Evolutionary conservation across 805 yeast species (phyloP).

Genomic region (Ogataea naganishii): DNA sequence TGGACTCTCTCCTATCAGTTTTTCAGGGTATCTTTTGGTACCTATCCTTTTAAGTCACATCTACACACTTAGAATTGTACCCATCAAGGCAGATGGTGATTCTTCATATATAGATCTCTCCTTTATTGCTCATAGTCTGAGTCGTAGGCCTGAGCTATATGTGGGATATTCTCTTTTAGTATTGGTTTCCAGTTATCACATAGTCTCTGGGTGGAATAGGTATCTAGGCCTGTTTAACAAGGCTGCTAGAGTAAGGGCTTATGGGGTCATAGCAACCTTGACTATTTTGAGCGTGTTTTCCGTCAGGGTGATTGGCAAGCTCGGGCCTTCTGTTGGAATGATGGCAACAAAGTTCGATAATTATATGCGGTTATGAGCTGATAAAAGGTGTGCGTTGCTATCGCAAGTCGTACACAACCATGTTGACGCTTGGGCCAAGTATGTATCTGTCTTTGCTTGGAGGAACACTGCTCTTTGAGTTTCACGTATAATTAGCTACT

Average conservation of each 20-base stretch:
- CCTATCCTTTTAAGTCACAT: slow-evolving; percentile 39
- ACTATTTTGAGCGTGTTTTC: slow-evolving; percentile 30
- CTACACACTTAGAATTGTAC: slow-evolving; percentile 37
- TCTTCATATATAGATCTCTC: slow-evolving; percentile 45
- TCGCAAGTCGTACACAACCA: no score
- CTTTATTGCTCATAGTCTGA: slow-evolving; percentile 35
- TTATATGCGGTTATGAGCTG: no score
- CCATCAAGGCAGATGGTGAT: slow-evolving; percentile 55
- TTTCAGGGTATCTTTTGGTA: slow-evolving; percentile 49
- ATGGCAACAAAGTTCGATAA: slow-evolving; percentile 13
- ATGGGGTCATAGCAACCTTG: slow-evolving; percentile 27
- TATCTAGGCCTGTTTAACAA: slow-evolving; percentile 32
- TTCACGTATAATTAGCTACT: no score
- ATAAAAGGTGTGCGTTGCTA: no score
- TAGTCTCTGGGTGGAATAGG: slow-evolving; percentile 41
- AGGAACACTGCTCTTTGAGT: no score
- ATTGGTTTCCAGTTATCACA: slow-evolving; percentile 42
- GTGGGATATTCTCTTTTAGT: slow-evolving; percentile 21
- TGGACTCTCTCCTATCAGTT: slow-evolving; percentile 48
- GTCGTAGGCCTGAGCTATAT: slow-evolving; percentile 4
- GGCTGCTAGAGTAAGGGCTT: slow-evolving; percentile 35
- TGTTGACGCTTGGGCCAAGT: no score
- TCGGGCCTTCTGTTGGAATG: slow-evolving; percentile 15
- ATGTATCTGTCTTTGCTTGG: no score
- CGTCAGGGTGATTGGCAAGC: slow-evolving; percentile 16